Base-by-base conservation (phyloP, 2,329 filamentous ascomycete genomes). In the Tricladium varicosporioides region DNA sequence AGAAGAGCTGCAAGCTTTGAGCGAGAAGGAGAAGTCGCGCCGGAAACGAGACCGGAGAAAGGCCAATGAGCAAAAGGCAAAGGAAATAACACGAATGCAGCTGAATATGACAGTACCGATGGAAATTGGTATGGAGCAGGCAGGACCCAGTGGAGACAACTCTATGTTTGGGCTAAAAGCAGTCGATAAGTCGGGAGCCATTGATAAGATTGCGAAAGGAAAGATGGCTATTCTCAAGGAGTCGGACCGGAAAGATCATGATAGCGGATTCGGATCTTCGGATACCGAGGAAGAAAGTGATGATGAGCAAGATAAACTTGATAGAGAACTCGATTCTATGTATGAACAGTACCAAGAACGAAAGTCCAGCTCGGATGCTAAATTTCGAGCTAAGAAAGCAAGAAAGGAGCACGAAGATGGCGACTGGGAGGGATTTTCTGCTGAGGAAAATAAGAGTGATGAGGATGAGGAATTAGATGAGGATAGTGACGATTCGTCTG, bases 81-180 rank as follows among this genome's bases (percentile, higher is more conserved):
- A 90, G 65, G 94, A 97, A 63, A 91, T 97, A 59, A 81, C 96
- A n/a, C 86, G 94, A 33, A 88, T 99, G 88, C 94, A 99, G 73
- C 85, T 99, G 78, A 88, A 97, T 75, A 99, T 99, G 94, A 88
- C 87, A 1, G 89, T 92, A 0, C 94, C 94, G 7, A 94, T 91
- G 80, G 94, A 99, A 63, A 96, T 99, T 61, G 94, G 94, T 68
- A 83, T 96, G 76, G 94, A 96, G 70, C 91, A 94, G 73, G 76
- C 83, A 19, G 91, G 91, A 0, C 89, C 90, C 0, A 78, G 83
- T 50, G 92, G 91, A 19, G 86, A 91, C 44, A 89, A 91, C 47
- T 80, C 89, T 27, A 94, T 96, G 78, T 99, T 99, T 71, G 85
- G 85, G 2, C 80, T 97, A 48, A 96, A 92, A 72, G 77, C 85